Conservation (phyloP, 352 stramenopile genomes). For the Phytophthora sojae region DNA sequence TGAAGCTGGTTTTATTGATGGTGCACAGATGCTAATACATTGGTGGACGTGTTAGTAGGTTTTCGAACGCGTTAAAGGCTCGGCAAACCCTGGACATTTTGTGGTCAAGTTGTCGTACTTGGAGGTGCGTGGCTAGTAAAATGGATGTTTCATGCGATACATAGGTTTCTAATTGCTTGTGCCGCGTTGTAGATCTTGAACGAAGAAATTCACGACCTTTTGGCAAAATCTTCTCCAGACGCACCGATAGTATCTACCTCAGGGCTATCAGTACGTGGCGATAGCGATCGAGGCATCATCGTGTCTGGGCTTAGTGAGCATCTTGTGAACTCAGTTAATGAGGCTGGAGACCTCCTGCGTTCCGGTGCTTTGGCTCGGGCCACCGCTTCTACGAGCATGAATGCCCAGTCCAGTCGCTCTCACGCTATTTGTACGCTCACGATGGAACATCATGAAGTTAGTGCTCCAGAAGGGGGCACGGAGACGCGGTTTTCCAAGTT, state of each 20-base stretch:
- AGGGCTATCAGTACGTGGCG: slow-evolving; percentile 84
- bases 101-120: slow-evolving; percentile 77
- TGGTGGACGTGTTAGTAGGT: slow-evolving; percentile 36
- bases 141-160: background rate
- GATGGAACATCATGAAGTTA: slow-evolving; percentile 74
- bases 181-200: slow-evolving; percentile 93
- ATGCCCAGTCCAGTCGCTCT: slow-evolving; percentile 80
- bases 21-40: background rate
- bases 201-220: slow-evolving; percentile 96
- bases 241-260: slow-evolving; percentile 19
- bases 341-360: slow-evolving; percentile 58
- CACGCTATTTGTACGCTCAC: slow-evolving; percentile 91
- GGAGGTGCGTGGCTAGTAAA: slow-evolving; percentile 41
- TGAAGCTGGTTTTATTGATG: background rate
- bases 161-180: background rate
- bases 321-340: slow-evolving; percentile 56
- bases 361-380: slow-evolving; percentile 57
- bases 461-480: slow-evolving; percentile 23
- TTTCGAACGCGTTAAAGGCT: slow-evolving; percentile 48
- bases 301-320: slow-evolving; percentile 87
- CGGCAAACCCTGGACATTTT: slow-evolving; percentile 42
- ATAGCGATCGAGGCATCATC: slow-evolving; percentile 90
- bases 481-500: slow-evolving; percentile 88
- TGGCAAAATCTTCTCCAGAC: slow-evolving; percentile 46
- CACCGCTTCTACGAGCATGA: slow-evolving; percentile 81